phyloP scores from a whole-genome alignment of 2,329 filamentous ascomycete genomes.

The Sporothrix euskadiensis region DNA sequence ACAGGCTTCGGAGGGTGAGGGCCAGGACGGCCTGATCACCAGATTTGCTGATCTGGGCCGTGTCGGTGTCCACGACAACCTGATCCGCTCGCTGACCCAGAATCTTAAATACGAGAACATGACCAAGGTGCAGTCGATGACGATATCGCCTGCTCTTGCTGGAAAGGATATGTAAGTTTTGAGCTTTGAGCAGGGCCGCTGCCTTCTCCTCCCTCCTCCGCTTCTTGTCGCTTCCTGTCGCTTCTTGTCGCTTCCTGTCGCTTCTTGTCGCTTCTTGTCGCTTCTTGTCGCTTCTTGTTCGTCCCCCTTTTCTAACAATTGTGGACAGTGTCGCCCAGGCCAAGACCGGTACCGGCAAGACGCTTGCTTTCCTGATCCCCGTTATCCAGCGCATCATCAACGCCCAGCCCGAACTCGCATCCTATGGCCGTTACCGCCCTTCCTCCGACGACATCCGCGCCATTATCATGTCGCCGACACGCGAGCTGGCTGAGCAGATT shows the following conservation, averaged over 20 bases:
- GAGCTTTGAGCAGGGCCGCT: not conserved
- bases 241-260: not conserved
- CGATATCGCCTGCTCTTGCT: constrained; percentile 75
- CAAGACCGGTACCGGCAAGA: constrained; percentile 96
- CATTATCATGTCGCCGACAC: constrained; percentile 75
- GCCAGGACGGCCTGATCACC: constrained; percentile 21
- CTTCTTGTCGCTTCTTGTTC: not conserved
- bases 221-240: not conserved
- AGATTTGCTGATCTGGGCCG: constrained; percentile 48
- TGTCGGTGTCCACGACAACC: constrained; percentile 59
- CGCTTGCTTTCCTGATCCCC: constrained; percentile 86
- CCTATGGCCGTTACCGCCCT: constrained; percentile 42
- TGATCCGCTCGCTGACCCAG: constrained; percentile 68
- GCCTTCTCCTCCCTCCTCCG: not conserved
- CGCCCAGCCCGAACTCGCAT: constrained; percentile 61
- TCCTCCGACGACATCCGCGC: constrained; percentile 63
- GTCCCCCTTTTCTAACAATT: constrained; percentile 21
- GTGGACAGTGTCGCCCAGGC: constrained; percentile 76
- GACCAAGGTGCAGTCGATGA: constrained; percentile 88
- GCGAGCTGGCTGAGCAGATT: constrained; percentile 80
- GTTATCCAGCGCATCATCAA: constrained; percentile 75
- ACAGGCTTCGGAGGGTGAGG: not conserved
- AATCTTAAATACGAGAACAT: constrained; percentile 78
- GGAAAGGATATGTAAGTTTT: constrained; percentile 76
- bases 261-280: not conserved